Evolutionary conservation across 768 basidiomycete genomes (phyloP).

Genomic region (Ephemerocybe angulata): DNA sequence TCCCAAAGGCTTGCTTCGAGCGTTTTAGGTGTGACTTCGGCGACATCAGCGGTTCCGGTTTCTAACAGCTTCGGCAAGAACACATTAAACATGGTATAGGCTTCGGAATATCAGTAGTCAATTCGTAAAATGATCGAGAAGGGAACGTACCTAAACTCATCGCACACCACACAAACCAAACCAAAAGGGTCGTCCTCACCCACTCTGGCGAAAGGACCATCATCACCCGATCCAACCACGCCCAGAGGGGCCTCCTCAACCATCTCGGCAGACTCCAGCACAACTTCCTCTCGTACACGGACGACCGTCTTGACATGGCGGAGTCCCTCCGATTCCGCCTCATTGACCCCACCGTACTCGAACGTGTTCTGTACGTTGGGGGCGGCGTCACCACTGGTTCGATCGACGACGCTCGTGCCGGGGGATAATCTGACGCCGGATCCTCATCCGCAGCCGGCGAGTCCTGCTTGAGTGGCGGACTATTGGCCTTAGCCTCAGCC

Average conservation of each 20-base stretch:
- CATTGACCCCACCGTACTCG: no score
- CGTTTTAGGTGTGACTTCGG: conserved; percentile 32
- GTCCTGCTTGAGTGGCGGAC: background rate
- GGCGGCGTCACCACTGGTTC: no score
- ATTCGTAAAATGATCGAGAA: conserved; percentile 1
- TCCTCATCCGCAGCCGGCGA: background rate
- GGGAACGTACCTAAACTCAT: conserved; percentile 67
- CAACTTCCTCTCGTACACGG: conserved; percentile 42
- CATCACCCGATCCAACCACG: conserved; percentile 64
- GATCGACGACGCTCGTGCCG: background rate
- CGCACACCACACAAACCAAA: conserved; percentile 75
- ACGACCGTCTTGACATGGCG: conserved; percentile 29
- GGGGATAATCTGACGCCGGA: background rate
- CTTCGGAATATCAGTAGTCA: conserved; percentile 29
- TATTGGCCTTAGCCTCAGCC: background rate
- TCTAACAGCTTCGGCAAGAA: conserved; percentile 86
- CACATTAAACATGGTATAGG: conserved; percentile 91
- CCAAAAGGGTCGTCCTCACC: conserved; percentile 69
- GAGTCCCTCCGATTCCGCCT: background rate
- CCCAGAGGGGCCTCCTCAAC: conserved; percentile 56
- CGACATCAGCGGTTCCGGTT: conserved; percentile 33
- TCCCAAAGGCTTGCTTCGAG: conserved; percentile 73
- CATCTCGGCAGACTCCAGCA: conserved; percentile 48
- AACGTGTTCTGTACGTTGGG: no score
- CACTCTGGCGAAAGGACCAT: conserved; percentile 76